Conservation (phyloP, 352 stramenopile genomes). For the Blastocystis sp. region DNA sequence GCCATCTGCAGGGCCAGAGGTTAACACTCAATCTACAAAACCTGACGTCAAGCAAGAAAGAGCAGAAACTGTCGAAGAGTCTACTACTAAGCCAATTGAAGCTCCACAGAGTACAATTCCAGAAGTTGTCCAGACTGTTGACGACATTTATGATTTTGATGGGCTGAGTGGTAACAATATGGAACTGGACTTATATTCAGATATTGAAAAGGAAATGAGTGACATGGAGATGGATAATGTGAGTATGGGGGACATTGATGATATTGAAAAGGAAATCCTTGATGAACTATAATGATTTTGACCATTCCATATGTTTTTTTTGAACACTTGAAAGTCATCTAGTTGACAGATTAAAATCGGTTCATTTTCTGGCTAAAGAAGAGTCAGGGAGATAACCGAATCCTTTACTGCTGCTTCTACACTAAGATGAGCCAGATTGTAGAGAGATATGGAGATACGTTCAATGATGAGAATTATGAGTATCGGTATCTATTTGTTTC, state of each 20-base stretch:
- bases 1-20: too few species aligned
- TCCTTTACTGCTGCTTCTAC: background rate
- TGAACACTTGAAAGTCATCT: background rate
- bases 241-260: conserved; percentile 5
- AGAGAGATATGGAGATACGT: conserved; percentile 21
- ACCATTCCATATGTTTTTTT: background rate
- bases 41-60: background rate
- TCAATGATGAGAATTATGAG: conserved; percentile 19
- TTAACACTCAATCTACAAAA: too few species aligned
- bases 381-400: background rate
- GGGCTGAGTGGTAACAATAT: background rate
- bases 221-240: conserved; percentile 34
- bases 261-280: conserved; percentile 51
- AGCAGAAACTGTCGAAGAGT: background rate
- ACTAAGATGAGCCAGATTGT: background rate
- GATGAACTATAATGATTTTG: conserved; percentile 21
- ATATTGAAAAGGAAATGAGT: conserved; percentile 56
- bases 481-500: background rate
- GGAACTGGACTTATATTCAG: background rate
- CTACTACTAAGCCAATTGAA: background rate
- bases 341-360: background rate
- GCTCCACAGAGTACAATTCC: conserved; percentile 10
- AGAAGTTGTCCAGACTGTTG: conserved; percentile 30
- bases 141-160: conserved; percentile 63
- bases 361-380: background rate